Conservation (phyloP, 2,329 filamentous ascomycete genomes). For the Intubia oerlemansii region DNA sequence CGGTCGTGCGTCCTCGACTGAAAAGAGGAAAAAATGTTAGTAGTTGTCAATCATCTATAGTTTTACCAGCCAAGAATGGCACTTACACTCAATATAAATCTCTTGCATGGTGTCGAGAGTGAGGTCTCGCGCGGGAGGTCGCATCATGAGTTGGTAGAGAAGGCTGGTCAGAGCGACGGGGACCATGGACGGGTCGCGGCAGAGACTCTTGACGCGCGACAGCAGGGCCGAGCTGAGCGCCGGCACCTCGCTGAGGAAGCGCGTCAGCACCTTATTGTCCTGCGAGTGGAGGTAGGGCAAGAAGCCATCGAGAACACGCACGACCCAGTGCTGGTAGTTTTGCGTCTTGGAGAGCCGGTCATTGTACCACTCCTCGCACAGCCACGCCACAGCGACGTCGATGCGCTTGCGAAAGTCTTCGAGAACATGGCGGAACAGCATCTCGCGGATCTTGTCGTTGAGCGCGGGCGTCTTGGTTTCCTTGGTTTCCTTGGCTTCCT, state of each 20-base stretch:
- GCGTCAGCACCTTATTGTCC: slow-evolving; percentile 63
- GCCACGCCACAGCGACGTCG: slow-evolving; percentile 78
- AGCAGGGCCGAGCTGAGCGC: slow-evolving; percentile 54
- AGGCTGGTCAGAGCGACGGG: slow-evolving; percentile 41
- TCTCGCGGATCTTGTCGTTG: slow-evolving; percentile 53
- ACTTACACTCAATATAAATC: slow-evolving; percentile 45
- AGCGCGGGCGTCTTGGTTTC: slow-evolving; percentile 20
- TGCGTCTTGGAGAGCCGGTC: slow-evolving; percentile 34
- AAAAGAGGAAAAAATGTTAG: slow-evolving; percentile 1
- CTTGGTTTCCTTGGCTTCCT: slow-evolving; percentile 3
- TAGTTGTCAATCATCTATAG: background rate
- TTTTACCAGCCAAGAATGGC: background rate
- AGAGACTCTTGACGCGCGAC: slow-evolving; percentile 46
- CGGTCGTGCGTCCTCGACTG: slow-evolving; percentile 41
- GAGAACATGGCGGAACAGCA: slow-evolving; percentile 66
- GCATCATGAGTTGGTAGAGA: slow-evolving; percentile 45
- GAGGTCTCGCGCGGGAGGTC: slow-evolving; percentile 39
- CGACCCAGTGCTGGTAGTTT: slow-evolving; percentile 54
- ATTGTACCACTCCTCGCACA: slow-evolving; percentile 97
- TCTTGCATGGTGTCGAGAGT: slow-evolving; percentile 44
- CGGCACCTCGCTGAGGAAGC: slow-evolving; percentile 82
- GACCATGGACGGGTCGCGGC: slow-evolving; percentile 43
- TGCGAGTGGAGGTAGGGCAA: slow-evolving; percentile 77
- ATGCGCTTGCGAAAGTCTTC: slow-evolving; percentile 83
- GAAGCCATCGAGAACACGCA: slow-evolving; percentile 73